Base-by-base conservation (phyloP, 495 filamentous ascomycete genomes). In the Aspergillus indologenus region DNA sequence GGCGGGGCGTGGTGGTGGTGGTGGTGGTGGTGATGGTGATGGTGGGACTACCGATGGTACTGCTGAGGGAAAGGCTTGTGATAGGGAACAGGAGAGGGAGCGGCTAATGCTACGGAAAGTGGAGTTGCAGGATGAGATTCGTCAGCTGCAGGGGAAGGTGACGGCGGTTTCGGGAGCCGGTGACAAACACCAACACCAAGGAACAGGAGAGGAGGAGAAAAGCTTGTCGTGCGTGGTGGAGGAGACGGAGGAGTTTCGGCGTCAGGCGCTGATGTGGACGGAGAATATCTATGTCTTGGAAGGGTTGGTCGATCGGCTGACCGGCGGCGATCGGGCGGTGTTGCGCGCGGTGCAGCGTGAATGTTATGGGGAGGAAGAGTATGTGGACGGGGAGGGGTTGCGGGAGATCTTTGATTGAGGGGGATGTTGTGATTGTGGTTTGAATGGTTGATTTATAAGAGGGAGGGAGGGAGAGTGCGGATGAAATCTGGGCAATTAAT, bases 221-320 rank as follows among this genome's bases (percentile, higher is more conserved):
- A 79, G 83, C 43, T 71, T 85, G 43, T 67, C 78, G 63, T 73
- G 74, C 53, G 81, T 81, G 65, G 72, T 67, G 61, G 69, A 75
- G 54, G 84, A 86, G 61, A 71, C 74, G 21, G 71, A 68, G 60
- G 68, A 61, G 51, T 79, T 79, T 54, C 79, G 68, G 65, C 58
- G 65, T 19, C 75, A 77, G 65, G 78, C 83, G 17, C 73, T 80
- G 44, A 71, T 74, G 56, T 84, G 78, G 76, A 83, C 85, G 47
- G 85, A 90, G 48, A 87, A 89, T 57, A 82, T 89, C 57, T 81
- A 83, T 61, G 68, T 79, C 20, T 71, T 90, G 68, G 89, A 90
- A 61, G 76, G 77, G 21, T 88, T 83, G 66, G 57, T 89, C 50
- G 71, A 70, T 53, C 76, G 78, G 22, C 57, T 81, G 57, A 73